phyloP scores from a whole-genome alignment of 768 basidiomycete species.

The Inosperma sp. region DNA sequence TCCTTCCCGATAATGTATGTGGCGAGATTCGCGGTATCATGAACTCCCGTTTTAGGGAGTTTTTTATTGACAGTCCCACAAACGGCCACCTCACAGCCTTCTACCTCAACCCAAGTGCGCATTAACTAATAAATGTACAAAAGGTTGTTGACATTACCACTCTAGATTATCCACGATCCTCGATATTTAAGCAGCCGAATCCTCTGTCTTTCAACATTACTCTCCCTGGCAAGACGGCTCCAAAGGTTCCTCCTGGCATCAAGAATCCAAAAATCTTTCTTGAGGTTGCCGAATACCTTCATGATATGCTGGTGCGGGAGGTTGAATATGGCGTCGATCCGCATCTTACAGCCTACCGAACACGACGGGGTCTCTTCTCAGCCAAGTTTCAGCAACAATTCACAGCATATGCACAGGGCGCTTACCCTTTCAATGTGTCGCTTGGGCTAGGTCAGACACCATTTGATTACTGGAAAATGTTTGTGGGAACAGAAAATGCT shows the following conservation, averaged over 20 bases:
- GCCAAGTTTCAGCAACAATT: constrained; percentile 22
- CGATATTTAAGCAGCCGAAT: constrained; percentile 28
- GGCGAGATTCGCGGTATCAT: constrained; percentile 26
- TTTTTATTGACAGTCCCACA: constrained; percentile 27
- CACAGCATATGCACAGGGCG: constrained; percentile 23
- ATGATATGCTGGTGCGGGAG: constrained; percentile 16
- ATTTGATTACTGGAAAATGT: constrained; percentile 21
- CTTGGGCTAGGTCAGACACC: constrained; percentile 18
- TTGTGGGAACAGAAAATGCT: constrained; percentile 21
- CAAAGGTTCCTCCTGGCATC: constrained; percentile 21
- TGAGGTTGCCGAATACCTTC: constrained; percentile 21
- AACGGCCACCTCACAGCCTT: constrained; percentile 30
- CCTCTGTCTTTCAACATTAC: constrained; percentile 22
- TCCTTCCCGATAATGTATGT: constrained; percentile 17
- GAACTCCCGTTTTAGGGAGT: constrained; percentile 25
- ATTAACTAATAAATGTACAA: background rate
- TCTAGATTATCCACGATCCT: constrained; percentile 18
- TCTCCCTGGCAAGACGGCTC: constrained; percentile 16
- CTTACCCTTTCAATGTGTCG: constrained; percentile 22
- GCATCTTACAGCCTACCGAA: constrained; percentile 14
- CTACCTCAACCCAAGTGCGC: constrained; percentile 31
- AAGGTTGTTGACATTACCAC: background rate
- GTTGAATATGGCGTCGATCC: constrained; percentile 19
- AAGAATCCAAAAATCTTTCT: constrained; percentile 23
- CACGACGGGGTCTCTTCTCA: constrained; percentile 16